Percentiles rank a stretch among this genome's conserved stretches.
Evolutionary conservation across 2,329 filamentous ascomycete genomes (phyloP).

Genomic region (Pezicula neosporulosa): DNA sequence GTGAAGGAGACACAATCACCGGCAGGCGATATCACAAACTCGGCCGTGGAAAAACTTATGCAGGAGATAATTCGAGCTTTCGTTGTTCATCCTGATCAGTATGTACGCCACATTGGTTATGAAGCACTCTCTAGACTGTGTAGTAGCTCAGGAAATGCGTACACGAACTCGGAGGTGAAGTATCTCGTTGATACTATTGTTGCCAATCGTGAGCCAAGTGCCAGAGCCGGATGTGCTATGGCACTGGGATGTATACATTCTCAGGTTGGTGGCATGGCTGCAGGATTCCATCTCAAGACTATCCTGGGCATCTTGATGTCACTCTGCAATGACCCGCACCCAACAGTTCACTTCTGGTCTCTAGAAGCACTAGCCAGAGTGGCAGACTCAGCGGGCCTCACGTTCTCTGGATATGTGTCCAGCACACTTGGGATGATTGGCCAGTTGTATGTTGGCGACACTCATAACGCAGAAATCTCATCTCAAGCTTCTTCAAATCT

Average conservation of each 20-base stretch:
- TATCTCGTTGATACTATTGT: conserved; percentile 92
- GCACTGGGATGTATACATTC: conserved; percentile 91
- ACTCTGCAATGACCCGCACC: conserved; percentile 90
- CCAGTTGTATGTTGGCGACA: conserved; percentile 87
- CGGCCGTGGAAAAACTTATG: conserved; percentile 78
- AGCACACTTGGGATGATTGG: conserved; percentile 91
- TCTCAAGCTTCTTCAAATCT: conserved; percentile 85
- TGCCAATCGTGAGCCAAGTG: conserved; percentile 86
- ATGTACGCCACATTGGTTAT: conserved; percentile 80
- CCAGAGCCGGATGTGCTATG: conserved; percentile 90
- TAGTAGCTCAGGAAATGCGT: conserved; percentile 70
- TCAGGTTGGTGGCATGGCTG: conserved; percentile 95
- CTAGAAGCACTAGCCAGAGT: conserved; percentile 83
- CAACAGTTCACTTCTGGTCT: conserved; percentile 94
- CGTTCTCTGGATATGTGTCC: conserved; percentile 86
- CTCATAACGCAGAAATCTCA: conserved; percentile 80
- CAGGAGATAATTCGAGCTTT: conserved; percentile 73
- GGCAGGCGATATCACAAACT: conserved; percentile 68
- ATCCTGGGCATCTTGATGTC: conserved; percentile 99
- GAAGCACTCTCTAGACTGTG: conserved; percentile 84
- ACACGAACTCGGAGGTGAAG: conserved; percentile 88
- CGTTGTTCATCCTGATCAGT: conserved; percentile 78
- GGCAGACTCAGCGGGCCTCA: conserved; percentile 87
- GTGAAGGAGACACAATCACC: conserved; percentile 74
- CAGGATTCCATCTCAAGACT: conserved; percentile 92